These are phyloP conservation scores for Lachnellula willkommii DNA, from an alignment of 2,329 filamentous ascomycete species.

Conservation along the genomic window DNA sequence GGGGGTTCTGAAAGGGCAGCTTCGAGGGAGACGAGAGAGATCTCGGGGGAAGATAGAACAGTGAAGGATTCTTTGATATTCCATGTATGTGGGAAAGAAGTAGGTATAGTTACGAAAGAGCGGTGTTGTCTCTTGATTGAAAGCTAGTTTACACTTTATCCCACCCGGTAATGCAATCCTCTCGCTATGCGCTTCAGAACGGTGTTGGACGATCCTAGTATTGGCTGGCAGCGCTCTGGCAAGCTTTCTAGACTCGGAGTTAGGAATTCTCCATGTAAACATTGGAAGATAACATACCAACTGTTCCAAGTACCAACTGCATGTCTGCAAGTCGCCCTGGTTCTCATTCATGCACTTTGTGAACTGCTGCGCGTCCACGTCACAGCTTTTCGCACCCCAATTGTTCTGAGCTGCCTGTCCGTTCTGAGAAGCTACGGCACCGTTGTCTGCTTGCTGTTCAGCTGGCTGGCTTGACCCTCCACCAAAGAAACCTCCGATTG, in stretches of 20 bases:
- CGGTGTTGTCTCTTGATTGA: constrained; percentile 6
- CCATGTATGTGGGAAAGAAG: constrained; percentile 14
- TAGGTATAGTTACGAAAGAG: constrained; percentile 3
- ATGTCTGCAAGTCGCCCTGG: constrained; percentile 88
- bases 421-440: constrained; percentile 47
- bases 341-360: constrained; percentile 96
- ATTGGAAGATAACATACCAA: constrained; percentile 43
- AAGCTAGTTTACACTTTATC: constrained; percentile 18
- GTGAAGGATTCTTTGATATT: constrained; percentile 12
- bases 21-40: constrained; percentile 12
- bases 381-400: constrained; percentile 63
- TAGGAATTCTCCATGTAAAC: constrained; percentile 22
- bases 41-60: constrained; percentile 11
- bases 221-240: constrained; percentile 69
- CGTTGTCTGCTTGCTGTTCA: constrained; percentile 43
- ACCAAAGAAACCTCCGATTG: constrained; percentile 81
- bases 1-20: not conserved
- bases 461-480: constrained; percentile 60
- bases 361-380: constrained; percentile 75
- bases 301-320: constrained; percentile 97
- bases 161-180: constrained; percentile 11
- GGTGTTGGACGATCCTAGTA: constrained; percentile 46
- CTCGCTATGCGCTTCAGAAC: constrained; percentile 3
- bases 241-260: constrained; percentile 58
- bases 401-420: constrained; percentile 50